Percentiles rank a stretch among this genome's conserved stretches.
These are phyloP conservation scores for Pythium brachiatum DNA, from an alignment of 352 stramenopile genomes.

Conservation along the genomic window DNA sequence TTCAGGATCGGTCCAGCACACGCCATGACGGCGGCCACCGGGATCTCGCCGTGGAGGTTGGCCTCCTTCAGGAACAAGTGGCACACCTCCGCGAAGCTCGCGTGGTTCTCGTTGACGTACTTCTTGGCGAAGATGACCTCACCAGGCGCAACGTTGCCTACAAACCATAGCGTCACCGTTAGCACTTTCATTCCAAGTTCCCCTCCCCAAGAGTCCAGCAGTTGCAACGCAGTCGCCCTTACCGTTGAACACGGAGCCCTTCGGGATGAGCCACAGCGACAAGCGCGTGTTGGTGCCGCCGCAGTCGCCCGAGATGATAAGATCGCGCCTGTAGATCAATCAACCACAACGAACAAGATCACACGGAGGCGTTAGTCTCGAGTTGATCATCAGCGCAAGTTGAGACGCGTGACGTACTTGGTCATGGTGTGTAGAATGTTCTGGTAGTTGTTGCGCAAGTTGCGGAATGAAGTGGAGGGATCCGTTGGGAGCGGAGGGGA, in stretches of 20 bases:
- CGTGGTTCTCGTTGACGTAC: constrained; percentile 83
- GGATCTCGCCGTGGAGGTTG: constrained; percentile 63
- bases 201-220: too few relatives aligned
- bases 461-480: constrained; percentile 11
- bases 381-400: not conserved
- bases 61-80: constrained; percentile 93
- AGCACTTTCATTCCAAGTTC: too few relatives aligned
- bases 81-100: constrained; percentile 86
- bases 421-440: constrained; percentile 9
- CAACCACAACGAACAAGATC: not conserved
- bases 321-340: constrained; percentile 33
- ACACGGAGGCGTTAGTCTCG: not conserved
- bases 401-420: constrained; percentile 11
- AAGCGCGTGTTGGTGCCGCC: constrained; percentile 97
- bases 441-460: constrained; percentile 8
- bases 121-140: constrained; percentile 86
- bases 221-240: not conserved
- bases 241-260: constrained; percentile 58
- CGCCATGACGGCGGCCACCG: constrained; percentile 67
- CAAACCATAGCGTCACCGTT: not conserved
- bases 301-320: constrained; percentile 92
- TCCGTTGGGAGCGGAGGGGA: not conserved
- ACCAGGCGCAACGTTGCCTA: constrained; percentile 65
- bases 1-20: constrained; percentile 82
- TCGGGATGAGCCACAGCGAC: constrained; percentile 81